These are phyloP conservation scores for Penicillium sp. DNA, from an alignment of 2,329 filamentous ascomycete genomes.

Conservation along the genomic window DNA sequence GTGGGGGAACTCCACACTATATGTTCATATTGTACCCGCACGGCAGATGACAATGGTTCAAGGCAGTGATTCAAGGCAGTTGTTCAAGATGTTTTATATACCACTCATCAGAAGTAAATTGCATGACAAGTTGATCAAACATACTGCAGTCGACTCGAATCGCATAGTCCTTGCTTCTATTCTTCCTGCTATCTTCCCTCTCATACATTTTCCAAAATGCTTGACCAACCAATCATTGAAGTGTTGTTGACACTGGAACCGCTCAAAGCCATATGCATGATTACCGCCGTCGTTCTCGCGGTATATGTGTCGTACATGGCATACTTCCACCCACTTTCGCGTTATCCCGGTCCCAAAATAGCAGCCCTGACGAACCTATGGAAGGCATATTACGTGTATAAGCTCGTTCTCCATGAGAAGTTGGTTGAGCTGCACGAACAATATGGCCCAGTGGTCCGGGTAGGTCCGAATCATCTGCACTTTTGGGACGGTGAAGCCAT, in stretches of 20 bases:
- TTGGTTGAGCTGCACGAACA: slow-evolving; percentile 2
- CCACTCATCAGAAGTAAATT: too few species aligned
- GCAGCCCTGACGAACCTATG: slow-evolving; percentile 4
- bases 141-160: background rate
- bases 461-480: slow-evolving; percentile 16
- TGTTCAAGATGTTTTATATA: background rate
- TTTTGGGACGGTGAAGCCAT: slow-evolving; percentile 16
- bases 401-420: slow-evolving; percentile 4
- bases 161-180: background rate
- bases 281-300: background rate
- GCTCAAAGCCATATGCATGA: background rate
- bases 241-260: background rate
- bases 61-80: background rate
- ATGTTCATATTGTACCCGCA: background rate
- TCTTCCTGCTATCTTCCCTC: background rate
- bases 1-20: background rate
- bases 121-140: too few species aligned
- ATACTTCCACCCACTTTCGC: background rate
- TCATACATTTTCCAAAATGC: background rate
- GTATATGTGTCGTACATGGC: background rate
- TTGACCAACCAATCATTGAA: background rate
- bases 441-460: slow-evolving; percentile 1
- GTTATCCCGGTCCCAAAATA: slow-evolving; percentile 2
- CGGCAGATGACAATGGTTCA: too few species aligned
- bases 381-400: slow-evolving; percentile 9